A percentile compares a stretch with the other conserved stretches of the same genome.
phyloP scores from a whole-genome alignment of 129 eudicot genomes.

The Tagetes patula region DNA sequence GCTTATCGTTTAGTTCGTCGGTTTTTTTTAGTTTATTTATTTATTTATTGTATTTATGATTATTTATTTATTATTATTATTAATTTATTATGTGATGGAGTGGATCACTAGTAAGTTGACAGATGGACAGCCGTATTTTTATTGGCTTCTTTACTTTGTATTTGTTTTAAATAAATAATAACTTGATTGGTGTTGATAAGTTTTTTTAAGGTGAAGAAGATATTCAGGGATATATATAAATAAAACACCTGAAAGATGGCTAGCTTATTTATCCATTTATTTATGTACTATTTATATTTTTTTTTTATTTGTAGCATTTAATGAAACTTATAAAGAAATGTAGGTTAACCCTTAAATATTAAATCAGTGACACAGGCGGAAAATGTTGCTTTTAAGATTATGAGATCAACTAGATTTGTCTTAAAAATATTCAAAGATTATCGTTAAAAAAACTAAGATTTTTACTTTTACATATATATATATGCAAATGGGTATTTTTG shows the following conservation, averaged over 20 bases:
- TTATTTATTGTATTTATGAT: neutral
- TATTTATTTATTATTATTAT: neutral
- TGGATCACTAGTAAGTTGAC: neutral
- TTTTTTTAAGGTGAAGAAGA: neutral
- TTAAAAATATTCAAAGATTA: no score
- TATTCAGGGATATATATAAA: no score
- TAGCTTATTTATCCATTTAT: neutral
- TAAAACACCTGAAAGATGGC: slow-evolving; percentile 6
- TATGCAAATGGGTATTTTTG: no score
- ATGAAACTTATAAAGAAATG: slow-evolving; percentile 6
- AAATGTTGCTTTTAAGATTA: slow-evolving; percentile 4
- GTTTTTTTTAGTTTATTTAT: neutral
- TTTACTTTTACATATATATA: no score
- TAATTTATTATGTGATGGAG: no score
- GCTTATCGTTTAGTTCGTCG: neutral
- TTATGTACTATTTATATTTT: neutral
- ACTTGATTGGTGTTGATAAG: neutral
- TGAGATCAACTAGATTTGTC: neutral
- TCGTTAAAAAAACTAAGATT: no score
- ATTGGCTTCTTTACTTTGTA: neutral
- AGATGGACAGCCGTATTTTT: neutral
- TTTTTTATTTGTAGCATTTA: neutral
- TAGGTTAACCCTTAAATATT: slow-evolving; percentile 1
- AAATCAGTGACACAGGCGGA: neutral
- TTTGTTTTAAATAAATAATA: neutral